These are phyloP conservation scores for Stereocaulon alpinum DNA, from an alignment of 495 filamentous ascomycete genomes.

Conservation along the genomic window DNA sequence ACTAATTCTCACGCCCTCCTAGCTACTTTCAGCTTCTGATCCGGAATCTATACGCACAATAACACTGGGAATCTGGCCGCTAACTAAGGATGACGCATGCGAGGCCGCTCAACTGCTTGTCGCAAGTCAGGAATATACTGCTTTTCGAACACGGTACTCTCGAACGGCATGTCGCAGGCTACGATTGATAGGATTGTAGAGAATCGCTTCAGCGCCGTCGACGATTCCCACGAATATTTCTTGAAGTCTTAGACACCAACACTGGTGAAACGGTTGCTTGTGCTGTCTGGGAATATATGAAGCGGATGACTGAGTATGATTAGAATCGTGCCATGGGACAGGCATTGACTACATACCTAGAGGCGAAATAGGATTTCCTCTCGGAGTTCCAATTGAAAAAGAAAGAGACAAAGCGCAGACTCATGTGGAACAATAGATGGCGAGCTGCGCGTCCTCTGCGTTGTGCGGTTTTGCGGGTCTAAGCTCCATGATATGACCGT, in stretches of 20 bases:
- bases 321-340: not conserved
- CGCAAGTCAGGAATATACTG: not conserved
- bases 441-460: not conserved
- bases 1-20: not conserved
- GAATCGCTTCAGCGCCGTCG: not conserved
- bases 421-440: slow-evolving; percentile 13
- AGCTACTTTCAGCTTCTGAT: not conserved
- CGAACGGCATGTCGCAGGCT: not conserved
- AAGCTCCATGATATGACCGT: not conserved
- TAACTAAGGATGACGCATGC: slow-evolving; percentile 2
- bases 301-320: slow-evolving; percentile 3
- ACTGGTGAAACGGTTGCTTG: slow-evolving; percentile 7
- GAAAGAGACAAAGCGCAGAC: slow-evolving; percentile 1
- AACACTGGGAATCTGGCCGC: slow-evolving; percentile 2
- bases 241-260: slow-evolving; percentile 7
- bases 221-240: slow-evolving; percentile 1
- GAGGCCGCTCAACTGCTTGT: not conserved
- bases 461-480: not conserved
- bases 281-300: slow-evolving; percentile 9
- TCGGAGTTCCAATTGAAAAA: not conserved
- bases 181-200: not conserved
- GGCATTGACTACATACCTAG: not conserved
- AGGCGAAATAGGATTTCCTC: not conserved
- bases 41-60: not conserved
- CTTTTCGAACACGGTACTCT: not conserved